These are phyloP conservation scores for peach (Prunus persica) DNA, from an alignment of 306 rosid species.

Conservation along the genomic window Prunus_persica_NCBIv2 NC_034011.1:7642501-7643000, in stretches of 20 bases:
- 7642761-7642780: background rate
- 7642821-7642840: background rate
- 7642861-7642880: background rate
- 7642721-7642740: background rate
- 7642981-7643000: background rate
- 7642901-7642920: background rate
- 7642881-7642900: conserved; percentile 11
- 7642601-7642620: background rate
- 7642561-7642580: background rate
- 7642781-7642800: conserved; percentile 4
- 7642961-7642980: background rate
- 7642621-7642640: background rate
- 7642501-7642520: too few relatives aligned
- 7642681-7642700: background rate
- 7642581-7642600: background rate
- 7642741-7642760: background rate
- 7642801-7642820: conserved; percentile 5
- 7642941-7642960: background rate
- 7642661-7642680: too few relatives aligned
- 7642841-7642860: background rate
- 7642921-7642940: background rate
- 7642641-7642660: conserved; percentile 5
- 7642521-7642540: too few relatives aligned
- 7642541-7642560: conserved; percentile 14
- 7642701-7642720: conserved; percentile 4